Conservation (phyloP, 2,329 filamentous ascomycete genomes). For the Cladophialophora psammophila region DNA sequence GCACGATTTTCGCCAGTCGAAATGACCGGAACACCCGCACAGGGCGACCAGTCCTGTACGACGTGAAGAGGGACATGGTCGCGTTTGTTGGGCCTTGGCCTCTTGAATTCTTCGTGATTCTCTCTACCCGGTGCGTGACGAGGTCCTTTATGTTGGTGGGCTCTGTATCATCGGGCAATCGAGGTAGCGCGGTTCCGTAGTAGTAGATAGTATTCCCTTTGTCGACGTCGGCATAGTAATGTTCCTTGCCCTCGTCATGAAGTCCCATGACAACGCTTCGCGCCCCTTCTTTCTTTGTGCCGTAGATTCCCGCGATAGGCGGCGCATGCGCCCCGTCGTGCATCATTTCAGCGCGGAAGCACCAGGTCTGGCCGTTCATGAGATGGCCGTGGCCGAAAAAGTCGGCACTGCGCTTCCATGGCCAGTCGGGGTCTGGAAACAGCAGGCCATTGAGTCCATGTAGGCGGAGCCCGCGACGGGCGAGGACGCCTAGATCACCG, state of each 20-base stretch:
- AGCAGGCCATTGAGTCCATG: background rate
- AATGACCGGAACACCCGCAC: slow-evolving; percentile 61
- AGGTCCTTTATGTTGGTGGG: slow-evolving; percentile 35
- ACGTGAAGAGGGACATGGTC: slow-evolving; percentile 56
- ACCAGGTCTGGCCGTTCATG: slow-evolving; percentile 43
- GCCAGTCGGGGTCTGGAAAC: slow-evolving; percentile 19
- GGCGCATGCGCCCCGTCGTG: slow-evolving; percentile 43
- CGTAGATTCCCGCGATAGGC: slow-evolving; percentile 54
- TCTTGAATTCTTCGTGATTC: slow-evolving; percentile 31
- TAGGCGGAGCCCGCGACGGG: slow-evolving; percentile 28
- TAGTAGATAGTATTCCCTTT: slow-evolving; percentile 59
- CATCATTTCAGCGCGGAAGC: slow-evolving; percentile 35
- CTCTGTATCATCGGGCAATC: slow-evolving; percentile 42
- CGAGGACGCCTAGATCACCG: slow-evolving; percentile 32
- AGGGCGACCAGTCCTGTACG: slow-evolving; percentile 46
- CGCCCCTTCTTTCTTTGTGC: slow-evolving; percentile 55
- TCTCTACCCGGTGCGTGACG: slow-evolving; percentile 2
- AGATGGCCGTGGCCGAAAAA: slow-evolving; percentile 38
- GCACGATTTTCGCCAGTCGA: slow-evolving; percentile 45
- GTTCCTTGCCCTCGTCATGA: slow-evolving; percentile 40
- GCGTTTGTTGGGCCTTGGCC: slow-evolving; percentile 43
- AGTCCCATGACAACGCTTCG: slow-evolving; percentile 63
- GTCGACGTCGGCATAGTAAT: slow-evolving; percentile 59
- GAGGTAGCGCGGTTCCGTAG: slow-evolving; percentile 54
- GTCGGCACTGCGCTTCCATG: slow-evolving; percentile 8